phyloP scores from a whole-genome alignment of 768 basidiomycete genomes.

The Sistotremastrum niveocremeum region DNA sequence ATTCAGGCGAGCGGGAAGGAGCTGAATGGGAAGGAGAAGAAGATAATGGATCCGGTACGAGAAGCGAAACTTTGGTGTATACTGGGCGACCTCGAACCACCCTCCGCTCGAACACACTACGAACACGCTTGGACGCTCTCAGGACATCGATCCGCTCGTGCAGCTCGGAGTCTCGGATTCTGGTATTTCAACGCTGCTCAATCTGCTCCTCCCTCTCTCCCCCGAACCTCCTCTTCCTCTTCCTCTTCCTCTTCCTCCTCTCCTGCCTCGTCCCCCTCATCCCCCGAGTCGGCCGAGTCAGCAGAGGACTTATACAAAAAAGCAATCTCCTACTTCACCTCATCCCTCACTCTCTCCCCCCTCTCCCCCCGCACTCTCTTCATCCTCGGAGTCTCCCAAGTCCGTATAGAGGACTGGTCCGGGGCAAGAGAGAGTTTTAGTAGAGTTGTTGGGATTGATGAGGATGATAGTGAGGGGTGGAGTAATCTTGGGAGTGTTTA shows the following conservation, averaged over 20 bases:
- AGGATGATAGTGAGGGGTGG: constrained; percentile 97
- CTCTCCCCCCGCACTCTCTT: constrained; percentile 87
- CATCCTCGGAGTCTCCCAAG: constrained; percentile 82
- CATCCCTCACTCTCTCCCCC: constrained; percentile 81
- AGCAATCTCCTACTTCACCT: constrained; percentile 52
- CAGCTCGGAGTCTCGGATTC: constrained; percentile 85
- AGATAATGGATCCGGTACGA: constrained; percentile 45
- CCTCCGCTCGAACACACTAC: constrained; percentile 60
- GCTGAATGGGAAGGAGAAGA: constrained; percentile 26
- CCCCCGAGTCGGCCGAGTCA: no score
- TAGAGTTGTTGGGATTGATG: constrained; percentile 81
- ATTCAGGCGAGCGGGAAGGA: constrained; percentile 51
- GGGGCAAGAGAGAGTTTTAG: constrained; percentile 73
- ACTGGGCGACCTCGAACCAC: constrained; percentile 80
- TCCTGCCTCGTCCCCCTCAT: no score
- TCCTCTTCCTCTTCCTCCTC: no score
- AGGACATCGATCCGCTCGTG: constrained; percentile 65
- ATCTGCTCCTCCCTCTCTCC: no score
- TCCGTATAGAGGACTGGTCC: constrained; percentile 74
- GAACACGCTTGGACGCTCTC: constrained; percentile 77
- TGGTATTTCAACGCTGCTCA: constrained; percentile 38
- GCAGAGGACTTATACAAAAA: constrained; percentile 46
- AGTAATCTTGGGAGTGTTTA: constrained; percentile 93
- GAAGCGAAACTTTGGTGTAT: constrained; percentile 93
- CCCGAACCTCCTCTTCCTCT: no score